Conservation (phyloP, 1,284 basidiomycete species). For the Ganoderma sinense region DNA sequence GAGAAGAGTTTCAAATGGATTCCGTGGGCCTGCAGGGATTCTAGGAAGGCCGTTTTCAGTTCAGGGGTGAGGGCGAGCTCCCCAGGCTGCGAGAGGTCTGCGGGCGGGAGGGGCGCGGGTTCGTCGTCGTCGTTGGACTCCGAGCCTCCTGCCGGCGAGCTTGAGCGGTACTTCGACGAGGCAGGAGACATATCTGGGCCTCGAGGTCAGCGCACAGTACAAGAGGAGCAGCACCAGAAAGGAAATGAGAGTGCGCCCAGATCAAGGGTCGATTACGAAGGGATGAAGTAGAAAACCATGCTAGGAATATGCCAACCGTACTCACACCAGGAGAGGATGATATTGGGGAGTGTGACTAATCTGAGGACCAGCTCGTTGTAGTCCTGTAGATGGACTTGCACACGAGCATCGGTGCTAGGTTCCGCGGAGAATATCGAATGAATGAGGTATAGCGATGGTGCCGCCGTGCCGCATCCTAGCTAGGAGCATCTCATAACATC, state of each 20-base stretch:
- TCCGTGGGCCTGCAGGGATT: conserved; percentile 58
- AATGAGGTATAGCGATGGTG: conserved; percentile 84
- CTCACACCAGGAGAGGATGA: conserved; percentile 88
- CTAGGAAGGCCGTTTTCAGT: conserved; percentile 45
- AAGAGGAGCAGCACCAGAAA: too few relatives aligned
- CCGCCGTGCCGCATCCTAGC: conserved; percentile 93
- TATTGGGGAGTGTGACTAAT: conserved; percentile 89
- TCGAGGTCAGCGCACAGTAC: conserved; percentile 42
- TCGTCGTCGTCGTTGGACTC: conserved; percentile 37
- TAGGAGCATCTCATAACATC: conserved; percentile 39
- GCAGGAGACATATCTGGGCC: conserved; percentile 20
- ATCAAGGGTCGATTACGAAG: neutral
- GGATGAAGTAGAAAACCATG: neutral
- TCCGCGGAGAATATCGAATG: conserved; percentile 60
- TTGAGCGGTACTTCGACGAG: conserved; percentile 11
- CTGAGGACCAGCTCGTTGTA: conserved; percentile 89
- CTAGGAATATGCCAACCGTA: conserved; percentile 24
- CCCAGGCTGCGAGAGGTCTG: conserved; percentile 44
- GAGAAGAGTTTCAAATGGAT: conserved; percentile 81
- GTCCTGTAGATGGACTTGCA: conserved; percentile 90
- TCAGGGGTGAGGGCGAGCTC: conserved; percentile 70
- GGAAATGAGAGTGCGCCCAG: too few relatives aligned
- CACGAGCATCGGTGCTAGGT: conserved; percentile 48
- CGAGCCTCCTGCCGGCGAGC: neutral
- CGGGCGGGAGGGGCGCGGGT: conserved; percentile 32